Conservation (phyloP, 805 yeast genomes). For the Wickerhamiella occidentalis region DNA sequence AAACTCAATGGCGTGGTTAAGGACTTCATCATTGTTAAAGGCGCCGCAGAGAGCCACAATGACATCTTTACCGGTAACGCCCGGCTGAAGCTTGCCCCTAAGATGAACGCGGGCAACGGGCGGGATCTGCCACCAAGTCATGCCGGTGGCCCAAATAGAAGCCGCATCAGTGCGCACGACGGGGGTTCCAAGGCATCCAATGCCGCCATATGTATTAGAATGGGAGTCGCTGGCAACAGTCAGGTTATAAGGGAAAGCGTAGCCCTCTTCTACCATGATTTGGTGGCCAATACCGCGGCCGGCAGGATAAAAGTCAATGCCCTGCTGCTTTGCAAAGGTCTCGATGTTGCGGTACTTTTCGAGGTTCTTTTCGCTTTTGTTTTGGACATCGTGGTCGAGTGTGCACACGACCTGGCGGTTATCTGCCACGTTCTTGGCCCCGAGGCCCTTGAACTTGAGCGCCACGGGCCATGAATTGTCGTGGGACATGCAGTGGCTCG, state of each 20-base stretch:
- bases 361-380: constrained; percentile 76
- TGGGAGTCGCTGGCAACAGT: constrained; percentile 98
- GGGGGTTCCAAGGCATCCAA: constrained; percentile 93
- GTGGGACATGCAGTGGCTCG: constrained; percentile 98
- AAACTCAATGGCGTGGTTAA: constrained; percentile 42
- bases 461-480: constrained; percentile 99
- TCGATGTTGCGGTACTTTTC: constrained; percentile 81
- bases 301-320: constrained; percentile 94
- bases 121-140: constrained; percentile 99
- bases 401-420: constrained; percentile 91
- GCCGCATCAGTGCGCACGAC: constrained; percentile 98
- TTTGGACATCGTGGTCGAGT: constrained; percentile 95
- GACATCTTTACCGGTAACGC: constrained; percentile 93
- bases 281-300: constrained; percentile 99
- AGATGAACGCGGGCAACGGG: constrained; percentile 93
- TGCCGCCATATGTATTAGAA: constrained; percentile 95
- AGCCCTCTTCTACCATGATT: constrained; percentile 97
- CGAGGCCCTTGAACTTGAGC: constrained; percentile 85
- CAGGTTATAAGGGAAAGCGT: constrained; percentile 85
- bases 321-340: constrained; percentile 78
- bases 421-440: constrained; percentile 72
- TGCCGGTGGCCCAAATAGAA: constrained; percentile 98
- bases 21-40: constrained; percentile 82
- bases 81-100: constrained; percentile 65
- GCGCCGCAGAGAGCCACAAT: constrained; percentile 92